phyloP scores from a whole-genome alignment of 2,329 filamentous ascomycete species.

The Fusarium tupiense region DNA sequence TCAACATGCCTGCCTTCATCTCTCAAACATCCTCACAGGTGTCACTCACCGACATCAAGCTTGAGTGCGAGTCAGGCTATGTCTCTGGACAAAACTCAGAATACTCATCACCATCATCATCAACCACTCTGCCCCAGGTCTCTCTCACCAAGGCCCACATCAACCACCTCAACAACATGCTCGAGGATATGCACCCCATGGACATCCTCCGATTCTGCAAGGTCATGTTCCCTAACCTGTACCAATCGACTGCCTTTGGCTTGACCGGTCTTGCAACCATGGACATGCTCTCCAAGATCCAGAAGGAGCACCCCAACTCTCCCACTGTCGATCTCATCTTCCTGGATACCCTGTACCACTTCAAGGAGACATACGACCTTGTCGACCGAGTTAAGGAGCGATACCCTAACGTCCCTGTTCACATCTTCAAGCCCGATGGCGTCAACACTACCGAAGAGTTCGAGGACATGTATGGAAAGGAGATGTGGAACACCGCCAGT shows the following conservation, averaged over 20 bases:
- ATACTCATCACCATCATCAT: slow-evolving; percentile 49
- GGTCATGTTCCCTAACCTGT: slow-evolving; percentile 88
- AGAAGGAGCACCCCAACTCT: slow-evolving; percentile 68
- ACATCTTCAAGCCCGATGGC: slow-evolving; percentile 89
- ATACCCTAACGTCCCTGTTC: slow-evolving; percentile 83
- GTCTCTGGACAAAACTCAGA: slow-evolving; percentile 62
- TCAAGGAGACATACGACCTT: slow-evolving; percentile 78
- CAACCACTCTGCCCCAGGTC: slow-evolving; percentile 72
- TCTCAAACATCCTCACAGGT: slow-evolving; percentile 53
- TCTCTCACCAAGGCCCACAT: slow-evolving; percentile 89
- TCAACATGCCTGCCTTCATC: slow-evolving; percentile 50
- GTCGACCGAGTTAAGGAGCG: slow-evolving; percentile 77
- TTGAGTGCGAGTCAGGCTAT: slow-evolving; percentile 83
- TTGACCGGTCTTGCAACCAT: slow-evolving; percentile 83
- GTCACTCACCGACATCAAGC: slow-evolving; percentile 53
- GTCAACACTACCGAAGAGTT: slow-evolving; percentile 80
- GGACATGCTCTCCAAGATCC: slow-evolving; percentile 84
- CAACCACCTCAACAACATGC: slow-evolving; percentile 87
- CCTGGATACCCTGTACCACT: slow-evolving; percentile 86
- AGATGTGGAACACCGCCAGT: slow-evolving; percentile 84
- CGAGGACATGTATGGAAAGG: slow-evolving; percentile 80
- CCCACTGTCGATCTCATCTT: slow-evolving; percentile 76
- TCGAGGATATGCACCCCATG: slow-evolving; percentile 87
- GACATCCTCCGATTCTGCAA: slow-evolving; percentile 94
- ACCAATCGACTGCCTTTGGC: slow-evolving; percentile 86